Percentiles rank a stretch among this genome's conserved stretches.
These are phyloP conservation scores for Eucalyptus sideroxylon DNA, from an alignment of 345 rosid species.

Conservation along the genomic window DNA sequence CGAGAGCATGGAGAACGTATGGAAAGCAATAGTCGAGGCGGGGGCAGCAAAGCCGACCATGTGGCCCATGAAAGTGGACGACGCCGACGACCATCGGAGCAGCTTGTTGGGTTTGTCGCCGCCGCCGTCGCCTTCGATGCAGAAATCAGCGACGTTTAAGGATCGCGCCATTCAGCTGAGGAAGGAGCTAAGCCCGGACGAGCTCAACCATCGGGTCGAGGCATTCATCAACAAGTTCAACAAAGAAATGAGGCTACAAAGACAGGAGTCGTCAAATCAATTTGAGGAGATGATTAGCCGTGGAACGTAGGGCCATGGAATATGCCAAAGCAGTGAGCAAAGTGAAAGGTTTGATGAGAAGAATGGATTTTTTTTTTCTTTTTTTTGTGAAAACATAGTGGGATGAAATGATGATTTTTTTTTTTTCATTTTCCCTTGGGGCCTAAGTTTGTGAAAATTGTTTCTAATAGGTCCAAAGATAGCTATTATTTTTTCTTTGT, in stretches of 20 bases:
- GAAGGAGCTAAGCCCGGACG: constrained; percentile 60
- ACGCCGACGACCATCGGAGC: not conserved
- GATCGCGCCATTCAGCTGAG: constrained; percentile 39
- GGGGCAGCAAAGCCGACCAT: constrained; percentile 8
- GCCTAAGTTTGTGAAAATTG: not conserved
- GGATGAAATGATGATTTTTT: not conserved
- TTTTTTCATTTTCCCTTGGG: not conserved
- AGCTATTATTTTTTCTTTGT: not conserved
- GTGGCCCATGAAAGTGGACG: constrained; percentile 26
- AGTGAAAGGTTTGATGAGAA: not conserved
- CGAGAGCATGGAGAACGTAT: constrained; percentile 58
- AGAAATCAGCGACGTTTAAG: constrained; percentile 48
- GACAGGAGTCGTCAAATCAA: constrained; percentile 45
- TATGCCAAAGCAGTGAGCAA: not conserved
- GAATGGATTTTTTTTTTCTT: not conserved
- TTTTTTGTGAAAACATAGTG: not conserved
- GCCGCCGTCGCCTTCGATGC: not conserved
- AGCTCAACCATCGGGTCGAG: constrained; percentile 66
- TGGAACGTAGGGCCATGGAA: not conserved
- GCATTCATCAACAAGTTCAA: constrained; percentile 63
- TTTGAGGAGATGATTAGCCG: constrained; percentile 28
- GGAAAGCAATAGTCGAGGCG: constrained; percentile 61
- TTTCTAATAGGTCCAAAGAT: not conserved
- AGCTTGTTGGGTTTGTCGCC: not conserved
- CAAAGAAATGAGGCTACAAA: constrained; percentile 71